These are phyloP conservation scores for Boletus reticuloceps DNA, from an alignment of 768 basidiomycete genomes.

Conservation along the genomic window DNA sequence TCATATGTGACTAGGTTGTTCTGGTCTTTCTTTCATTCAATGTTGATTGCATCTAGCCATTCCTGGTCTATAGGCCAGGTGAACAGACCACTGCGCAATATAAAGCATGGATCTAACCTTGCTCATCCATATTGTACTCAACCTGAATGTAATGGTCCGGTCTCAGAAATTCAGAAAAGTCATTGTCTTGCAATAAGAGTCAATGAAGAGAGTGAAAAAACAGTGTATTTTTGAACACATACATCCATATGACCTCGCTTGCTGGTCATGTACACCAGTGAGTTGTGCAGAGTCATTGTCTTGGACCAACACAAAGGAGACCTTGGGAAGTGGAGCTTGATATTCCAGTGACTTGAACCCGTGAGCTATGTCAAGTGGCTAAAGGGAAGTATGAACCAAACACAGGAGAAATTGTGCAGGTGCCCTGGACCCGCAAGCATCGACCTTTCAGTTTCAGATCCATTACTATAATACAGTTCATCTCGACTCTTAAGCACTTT, in stretches of 20 bases:
- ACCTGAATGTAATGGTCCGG: conserved; percentile 93
- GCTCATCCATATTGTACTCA: conserved; percentile 99
- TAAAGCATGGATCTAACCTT: conserved; percentile 55
- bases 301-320: conserved; percentile 61
- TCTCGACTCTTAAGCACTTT: too few relatives aligned
- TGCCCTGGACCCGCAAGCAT: too few relatives aligned
- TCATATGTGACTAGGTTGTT: conserved; percentile 75
- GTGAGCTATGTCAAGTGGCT: conserved; percentile 35
- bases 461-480: too few relatives aligned
- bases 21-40: conserved; percentile 75
- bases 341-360: conserved; percentile 35
- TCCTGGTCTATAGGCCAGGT: conserved; percentile 65
- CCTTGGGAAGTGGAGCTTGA: conserved; percentile 53
- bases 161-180: conserved; percentile 66
- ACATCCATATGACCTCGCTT: conserved; percentile 75
- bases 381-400: conserved; percentile 1
- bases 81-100: background rate
- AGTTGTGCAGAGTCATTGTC: conserved; percentile 61
- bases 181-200: conserved; percentile 47
- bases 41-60: conserved; percentile 88
- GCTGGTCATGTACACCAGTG: conserved; percentile 60
- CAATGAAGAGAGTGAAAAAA: conserved; percentile 1
- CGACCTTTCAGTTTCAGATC: too few relatives aligned
- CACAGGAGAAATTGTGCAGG: conserved; percentile 25
- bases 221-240: conserved; percentile 27